These are phyloP conservation scores for Sugiyamaella japonica DNA, from an alignment of 1,139 yeast genomes.

Conservation along the genomic window DNA sequence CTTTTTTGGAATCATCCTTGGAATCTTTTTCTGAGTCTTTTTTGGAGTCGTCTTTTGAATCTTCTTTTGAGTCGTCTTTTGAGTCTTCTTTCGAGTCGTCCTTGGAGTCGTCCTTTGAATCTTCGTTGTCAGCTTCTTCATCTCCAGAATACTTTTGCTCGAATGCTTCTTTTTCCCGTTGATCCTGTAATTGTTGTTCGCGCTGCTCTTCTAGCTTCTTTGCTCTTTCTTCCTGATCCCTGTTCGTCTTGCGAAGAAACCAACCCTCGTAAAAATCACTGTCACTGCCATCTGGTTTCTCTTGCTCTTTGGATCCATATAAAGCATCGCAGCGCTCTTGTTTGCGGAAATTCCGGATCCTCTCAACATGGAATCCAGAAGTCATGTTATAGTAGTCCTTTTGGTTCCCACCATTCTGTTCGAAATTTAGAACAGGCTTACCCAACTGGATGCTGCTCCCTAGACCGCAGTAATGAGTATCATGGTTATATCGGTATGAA, in stretches of 20 bases:
- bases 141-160: background rate
- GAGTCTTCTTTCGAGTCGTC: background rate
- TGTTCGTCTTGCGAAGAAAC: conserved; percentile 22
- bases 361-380: conserved; percentile 38
- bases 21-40: background rate
- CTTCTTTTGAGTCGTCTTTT: background rate
- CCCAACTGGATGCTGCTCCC: conserved; percentile 26
- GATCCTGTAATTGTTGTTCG: background rate
- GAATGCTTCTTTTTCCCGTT: background rate
- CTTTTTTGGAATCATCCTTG: background rate
- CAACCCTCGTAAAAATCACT: conserved; percentile 26
- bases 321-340: conserved; percentile 30
- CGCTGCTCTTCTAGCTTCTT: background rate
- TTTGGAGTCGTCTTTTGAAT: background rate
- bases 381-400: conserved; percentile 1
- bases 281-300: conserved; percentile 19
- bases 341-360: conserved; percentile 35
- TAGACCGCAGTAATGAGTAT: conserved; percentile 27
- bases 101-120: background rate
- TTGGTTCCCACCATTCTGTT: background rate
- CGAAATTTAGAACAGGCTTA: conserved; percentile 21
- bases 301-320: conserved; percentile 4
- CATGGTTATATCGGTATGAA: conserved; percentile 32
- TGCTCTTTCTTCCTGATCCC: background rate
- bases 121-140: background rate